These are phyloP conservation scores for Fomitopsis schrenkii DNA, from an alignment of 1,284 basidiomycete genomes.

Conservation along the genomic window DNA sequence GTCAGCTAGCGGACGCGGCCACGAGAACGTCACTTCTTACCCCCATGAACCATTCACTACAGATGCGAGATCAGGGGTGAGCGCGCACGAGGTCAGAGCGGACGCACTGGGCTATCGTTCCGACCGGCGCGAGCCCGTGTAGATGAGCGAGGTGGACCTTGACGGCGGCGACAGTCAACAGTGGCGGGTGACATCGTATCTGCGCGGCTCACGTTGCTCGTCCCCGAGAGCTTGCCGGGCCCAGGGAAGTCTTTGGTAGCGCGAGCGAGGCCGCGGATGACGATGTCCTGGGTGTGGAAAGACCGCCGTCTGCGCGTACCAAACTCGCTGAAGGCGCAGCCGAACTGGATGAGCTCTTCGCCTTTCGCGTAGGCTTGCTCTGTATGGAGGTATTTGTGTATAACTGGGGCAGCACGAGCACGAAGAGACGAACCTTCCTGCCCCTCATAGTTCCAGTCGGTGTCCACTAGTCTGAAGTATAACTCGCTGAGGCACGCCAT, in stretches of 20 bases:
- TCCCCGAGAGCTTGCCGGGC: conserved; percentile 70
- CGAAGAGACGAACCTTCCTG: conserved; percentile 56
- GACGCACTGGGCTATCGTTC: conserved; percentile 86
- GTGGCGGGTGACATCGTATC: not conserved
- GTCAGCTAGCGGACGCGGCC: not conserved
- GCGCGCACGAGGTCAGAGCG: not conserved
- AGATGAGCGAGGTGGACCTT: conserved; percentile 81
- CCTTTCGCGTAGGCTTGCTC: conserved; percentile 68
- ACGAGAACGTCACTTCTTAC: conserved; percentile 35
- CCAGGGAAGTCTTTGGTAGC: conserved; percentile 53
- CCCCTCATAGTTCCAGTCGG: conserved; percentile 80
- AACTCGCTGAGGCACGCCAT: conserved; percentile 87
- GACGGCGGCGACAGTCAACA: not conserved
- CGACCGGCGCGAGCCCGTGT: conserved; percentile 65
- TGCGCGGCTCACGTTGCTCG: conserved; percentile 67
- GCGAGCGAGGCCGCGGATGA: conserved; percentile 66
- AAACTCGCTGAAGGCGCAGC: conserved; percentile 87
- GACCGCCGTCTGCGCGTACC: conserved; percentile 89
- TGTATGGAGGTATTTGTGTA: not conserved
- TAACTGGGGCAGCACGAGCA: too few relatives aligned
- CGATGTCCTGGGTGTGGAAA: conserved; percentile 75
- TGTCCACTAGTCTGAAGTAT: conserved; percentile 68
- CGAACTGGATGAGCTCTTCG: conserved; percentile 57
- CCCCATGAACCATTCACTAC: conserved; percentile 94
- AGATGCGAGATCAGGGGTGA: not conserved